Evolutionary conservation across 768 basidiomycete species (phyloP).

Genomic region (Collybia sordida): DNA sequence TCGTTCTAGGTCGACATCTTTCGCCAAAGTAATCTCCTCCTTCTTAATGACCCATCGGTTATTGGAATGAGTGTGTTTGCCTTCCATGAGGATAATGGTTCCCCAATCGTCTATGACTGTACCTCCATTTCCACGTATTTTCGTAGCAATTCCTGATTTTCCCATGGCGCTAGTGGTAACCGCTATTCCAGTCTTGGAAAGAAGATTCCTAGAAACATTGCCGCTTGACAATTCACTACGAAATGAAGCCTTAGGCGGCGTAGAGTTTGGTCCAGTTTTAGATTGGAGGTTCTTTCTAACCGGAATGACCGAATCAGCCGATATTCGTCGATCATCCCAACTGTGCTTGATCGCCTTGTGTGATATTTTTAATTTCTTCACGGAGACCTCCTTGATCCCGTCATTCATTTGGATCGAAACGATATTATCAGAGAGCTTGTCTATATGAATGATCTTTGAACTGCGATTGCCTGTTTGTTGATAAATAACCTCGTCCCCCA

Average conservation of each 20-base stretch:
- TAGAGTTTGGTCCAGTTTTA: conserved; percentile 33
- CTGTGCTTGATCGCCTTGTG: conserved; percentile 45
- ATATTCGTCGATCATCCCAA: conserved; percentile 57
- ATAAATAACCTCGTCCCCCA: conserved; percentile 58
- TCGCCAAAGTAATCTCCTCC: conserved; percentile 46
- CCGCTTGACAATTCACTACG: conserved; percentile 31
- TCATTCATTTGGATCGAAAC: conserved; percentile 42
- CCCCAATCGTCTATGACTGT: conserved; percentile 63
- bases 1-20: conserved; percentile 42
- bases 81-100: conserved; percentile 55
- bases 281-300: conserved; percentile 28
- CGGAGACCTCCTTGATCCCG: conserved; percentile 29
- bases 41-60: conserved; percentile 54
- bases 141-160: conserved; percentile 39
- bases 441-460: conserved; percentile 31
- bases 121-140: conserved; percentile 54
- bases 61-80: conserved; percentile 37
- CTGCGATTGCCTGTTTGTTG: conserved; percentile 24
- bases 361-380: conserved; percentile 48
- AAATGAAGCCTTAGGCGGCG: conserved; percentile 50
- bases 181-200: conserved; percentile 56
- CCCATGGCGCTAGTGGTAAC: conserved; percentile 59
- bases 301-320: conserved; percentile 41
- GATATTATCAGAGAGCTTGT: conserved; percentile 22
- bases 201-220: conserved; percentile 31